A percentile compares a stretch with the other conserved stretches of the same genome.
These are phyloP conservation scores for Tuber borchii DNA, from an alignment of 495 filamentous ascomycete genomes.

Conservation along the genomic window DNA sequence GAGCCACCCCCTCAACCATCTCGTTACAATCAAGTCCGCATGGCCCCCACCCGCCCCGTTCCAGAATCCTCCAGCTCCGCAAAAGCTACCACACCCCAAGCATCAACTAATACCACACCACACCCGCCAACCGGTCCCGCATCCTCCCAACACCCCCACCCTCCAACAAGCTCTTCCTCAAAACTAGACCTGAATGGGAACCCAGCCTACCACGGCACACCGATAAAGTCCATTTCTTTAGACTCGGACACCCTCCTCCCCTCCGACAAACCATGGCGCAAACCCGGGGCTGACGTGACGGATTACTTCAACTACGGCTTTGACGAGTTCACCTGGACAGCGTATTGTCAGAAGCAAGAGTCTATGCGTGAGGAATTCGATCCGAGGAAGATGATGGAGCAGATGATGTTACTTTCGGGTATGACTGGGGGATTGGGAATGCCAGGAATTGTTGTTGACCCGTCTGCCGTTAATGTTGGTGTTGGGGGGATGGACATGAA, in stretches of 20 bases:
- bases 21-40: slow-evolving; percentile 58
- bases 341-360: slow-evolving; percentile 86
- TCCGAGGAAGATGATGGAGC: slow-evolving; percentile 79
- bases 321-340: slow-evolving; percentile 97
- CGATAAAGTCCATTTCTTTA: slow-evolving; percentile 76
- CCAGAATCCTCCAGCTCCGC: slow-evolving; percentile 49
- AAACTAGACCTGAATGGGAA: slow-evolving; percentile 79
- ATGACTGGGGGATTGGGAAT: slow-evolving; percentile 57
- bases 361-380: slow-evolving; percentile 62
- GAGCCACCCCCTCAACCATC: slow-evolving; percentile 56
- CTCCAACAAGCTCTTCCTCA: slow-evolving; percentile 64
- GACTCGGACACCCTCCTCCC: slow-evolving; percentile 53
- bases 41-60: slow-evolving; percentile 58
- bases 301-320: slow-evolving; percentile 99
- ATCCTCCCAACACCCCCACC: slow-evolving; percentile 46
- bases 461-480: slow-evolving; percentile 31
- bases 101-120: slow-evolving; percentile 40
- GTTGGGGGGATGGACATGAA: slow-evolving; percentile 40
- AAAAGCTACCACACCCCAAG: slow-evolving; percentile 43
- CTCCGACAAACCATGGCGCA: slow-evolving; percentile 82
- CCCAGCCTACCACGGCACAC: slow-evolving; percentile 71
- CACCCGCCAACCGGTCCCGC: slow-evolving; percentile 43
- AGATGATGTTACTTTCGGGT: slow-evolving; percentile 75
- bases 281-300: slow-evolving; percentile 87
- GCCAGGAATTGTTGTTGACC: slow-evolving; percentile 62